Evolutionary conservation across 2,329 filamentous ascomycete genomes (phyloP).

Genomic region (Emergomyces orientalis): DNA sequence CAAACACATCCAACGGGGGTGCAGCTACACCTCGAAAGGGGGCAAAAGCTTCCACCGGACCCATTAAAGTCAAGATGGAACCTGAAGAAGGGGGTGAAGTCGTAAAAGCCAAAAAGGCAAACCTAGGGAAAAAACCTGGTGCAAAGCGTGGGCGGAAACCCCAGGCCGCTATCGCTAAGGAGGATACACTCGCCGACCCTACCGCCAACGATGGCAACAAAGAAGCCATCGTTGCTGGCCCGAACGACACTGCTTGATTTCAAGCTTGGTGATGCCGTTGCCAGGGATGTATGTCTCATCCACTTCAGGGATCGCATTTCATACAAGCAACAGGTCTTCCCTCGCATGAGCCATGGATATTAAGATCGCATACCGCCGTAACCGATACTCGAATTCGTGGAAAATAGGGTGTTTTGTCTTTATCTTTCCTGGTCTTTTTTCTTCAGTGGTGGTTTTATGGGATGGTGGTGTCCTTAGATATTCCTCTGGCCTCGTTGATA

Average conservation of each 20-base stretch:
- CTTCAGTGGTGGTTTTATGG: not conserved
- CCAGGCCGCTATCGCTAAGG: not conserved
- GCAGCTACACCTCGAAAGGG: constrained; percentile 16
- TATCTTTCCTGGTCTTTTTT: not conserved
- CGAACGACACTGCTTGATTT: not conserved
- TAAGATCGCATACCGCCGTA: not conserved
- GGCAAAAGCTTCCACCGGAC: constrained; percentile 16
- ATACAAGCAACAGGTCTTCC: not conserved
- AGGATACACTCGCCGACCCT: not conserved
- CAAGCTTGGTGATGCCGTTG: not conserved
- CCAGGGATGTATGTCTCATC: not conserved
- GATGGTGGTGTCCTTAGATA: not conserved
- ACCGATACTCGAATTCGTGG: not conserved
- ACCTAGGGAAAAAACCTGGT: not conserved
- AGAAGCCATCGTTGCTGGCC: not conserved
- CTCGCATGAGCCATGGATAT: not conserved
- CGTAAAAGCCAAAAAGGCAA: constrained; percentile 4
- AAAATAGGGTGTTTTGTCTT: not conserved
- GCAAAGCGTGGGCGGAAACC: constrained; percentile 10
- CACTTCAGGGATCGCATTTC: not conserved
- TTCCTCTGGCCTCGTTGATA: not conserved
- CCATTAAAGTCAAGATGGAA: constrained; percentile 16
- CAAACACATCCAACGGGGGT: not conserved
- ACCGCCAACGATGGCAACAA: not conserved
- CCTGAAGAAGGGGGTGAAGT: constrained; percentile 7